Evolutionary conservation across 2,329 filamentous ascomycete genomes (phyloP), one percentile per base, ranked within the genome.

Genomic region (Colletotrichum sp.): DNA sequence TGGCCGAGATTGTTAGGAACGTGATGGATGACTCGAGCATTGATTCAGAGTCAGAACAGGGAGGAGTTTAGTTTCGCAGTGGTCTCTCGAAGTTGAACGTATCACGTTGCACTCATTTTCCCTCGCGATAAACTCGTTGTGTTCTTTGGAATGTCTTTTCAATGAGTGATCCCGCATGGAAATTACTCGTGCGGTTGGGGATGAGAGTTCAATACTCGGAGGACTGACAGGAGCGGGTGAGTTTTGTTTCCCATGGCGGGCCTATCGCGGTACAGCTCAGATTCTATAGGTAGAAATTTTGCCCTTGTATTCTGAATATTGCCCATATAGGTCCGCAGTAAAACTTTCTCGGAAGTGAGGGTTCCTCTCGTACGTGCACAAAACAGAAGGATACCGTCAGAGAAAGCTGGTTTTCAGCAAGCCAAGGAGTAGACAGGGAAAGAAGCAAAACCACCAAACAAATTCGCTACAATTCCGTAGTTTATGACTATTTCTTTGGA

Each of bases 141-240:
- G 0, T 2, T 44, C 39, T 5, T n/a, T 44, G 8, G 3, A 0
- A 44, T 4, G 3, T 12, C 3, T n/a, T 0, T n/a, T n/a, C 0
- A n/a, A n/a, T 44, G 39, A 10, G 5, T 12, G 18, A 10, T 2
- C 28, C 28, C 28, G 28, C 28, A 8, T 8, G 2, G 28, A 8
- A 8, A 28, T 28, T 8, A 28, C 28, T 8, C 7, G 39, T 44
- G 39, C 18, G 39, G 8, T 18, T 8, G 3, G 6, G 8, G 8
- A n/a, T 10, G 9, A 44, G 3, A n/a, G 18, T 44, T 10, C 3
- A n/a, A n/a, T 44, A 6, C 39, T 3, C 5, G 39, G 18, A 44
- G 39, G 18, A 44, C 39, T n/a, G 2, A 0, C 16, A n/a, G 8
- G 18, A 44, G 39, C 5, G 36, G 3, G 5, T 34, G 4, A 0